Evolutionary conservation across 805 yeast genomes (phyloP), one percentile per base, ranked within the genome.

Genomic region (Helenozyma rhizophorensis): DNA sequence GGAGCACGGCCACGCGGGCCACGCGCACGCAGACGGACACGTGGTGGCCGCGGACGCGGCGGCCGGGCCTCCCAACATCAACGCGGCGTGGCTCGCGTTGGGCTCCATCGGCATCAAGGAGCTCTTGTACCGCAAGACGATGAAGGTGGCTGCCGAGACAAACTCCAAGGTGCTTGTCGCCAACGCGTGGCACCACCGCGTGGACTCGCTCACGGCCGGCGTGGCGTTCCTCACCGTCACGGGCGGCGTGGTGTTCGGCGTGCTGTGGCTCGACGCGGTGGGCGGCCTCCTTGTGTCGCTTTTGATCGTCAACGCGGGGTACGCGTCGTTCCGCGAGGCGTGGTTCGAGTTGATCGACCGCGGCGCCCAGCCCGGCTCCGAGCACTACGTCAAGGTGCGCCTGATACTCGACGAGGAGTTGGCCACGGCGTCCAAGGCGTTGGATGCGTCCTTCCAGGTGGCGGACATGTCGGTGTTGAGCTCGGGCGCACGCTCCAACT

Each of bases 111-210:
- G 71, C 3, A 74, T 88, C 25, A 93, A 93, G 54, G 98, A 93
- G 58, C 76, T 95, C 74, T 76, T 93, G 25, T 93, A 77, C 60
- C 77, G 77, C 37, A 83, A 86, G 9, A 93, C 98, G 0, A 72
- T 80, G 60, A 76, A 78, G 40, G 78, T 93, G 14, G 98, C 97
- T 1, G 67, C 69, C 30, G 66, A 73, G 40, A 74, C 86, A 18
- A 83, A 85, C 52, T 87, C 96, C 1, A 86, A 87, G 42, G 97
- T 93, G 3, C 69, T 93, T 29, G 78, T 86, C 30, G 98, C 98
- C 4, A 93, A 93, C 53, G 98, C 98, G 3, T 93, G 98, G 97
- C 98, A 93, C 57, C 98, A 93, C 54, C 72, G 98, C 42, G 93
- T 90, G 9, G 98, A 93, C 54, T 83, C 95, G 1, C 57, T 93